Conservation (phyloP, 352 stramenopile species). For the Pythium monospermum region DNA sequence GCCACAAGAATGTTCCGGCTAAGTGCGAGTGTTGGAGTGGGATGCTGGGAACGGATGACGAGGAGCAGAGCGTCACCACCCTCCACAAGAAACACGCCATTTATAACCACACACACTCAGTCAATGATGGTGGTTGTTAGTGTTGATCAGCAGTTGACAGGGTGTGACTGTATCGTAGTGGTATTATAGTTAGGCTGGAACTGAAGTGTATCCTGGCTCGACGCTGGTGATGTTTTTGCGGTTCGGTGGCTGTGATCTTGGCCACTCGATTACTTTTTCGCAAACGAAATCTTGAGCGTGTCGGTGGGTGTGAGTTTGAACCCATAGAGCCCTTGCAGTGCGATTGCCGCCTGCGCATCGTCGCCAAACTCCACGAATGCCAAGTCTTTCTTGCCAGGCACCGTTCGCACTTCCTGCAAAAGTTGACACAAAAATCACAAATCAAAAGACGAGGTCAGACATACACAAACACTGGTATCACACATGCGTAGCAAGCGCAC, state of each 20-base stretch:
- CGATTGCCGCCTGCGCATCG: conserved; percentile 75
- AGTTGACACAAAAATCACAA: background rate
- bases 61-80: no score
- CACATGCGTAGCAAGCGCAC: conserved; percentile 2
- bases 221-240: no score
- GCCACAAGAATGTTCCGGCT: conserved; percentile 18
- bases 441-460: background rate
- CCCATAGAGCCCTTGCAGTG: conserved; percentile 69
- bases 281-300: conserved; percentile 77
- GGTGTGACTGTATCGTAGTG: background rate
- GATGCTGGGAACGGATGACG: background rate
- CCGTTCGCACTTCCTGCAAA: conserved; percentile 90
- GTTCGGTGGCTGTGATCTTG: no score
- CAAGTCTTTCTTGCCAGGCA: conserved; percentile 89
- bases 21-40: conserved; percentile 21
- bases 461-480: background rate
- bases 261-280: conserved; percentile 81
- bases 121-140: background rate
- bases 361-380: conserved; percentile 96
- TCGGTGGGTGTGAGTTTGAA: conserved; percentile 86
- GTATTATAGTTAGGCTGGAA: conserved; percentile 1
- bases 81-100: no score
- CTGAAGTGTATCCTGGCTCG: no score
- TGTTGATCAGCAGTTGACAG: background rate
- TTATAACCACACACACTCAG: no score